Evolutionary conservation across 257 asterid species (phyloP), one percentile per base, ranked within the genome.

Genomic region (Paraleonurus japonicus): DNA sequence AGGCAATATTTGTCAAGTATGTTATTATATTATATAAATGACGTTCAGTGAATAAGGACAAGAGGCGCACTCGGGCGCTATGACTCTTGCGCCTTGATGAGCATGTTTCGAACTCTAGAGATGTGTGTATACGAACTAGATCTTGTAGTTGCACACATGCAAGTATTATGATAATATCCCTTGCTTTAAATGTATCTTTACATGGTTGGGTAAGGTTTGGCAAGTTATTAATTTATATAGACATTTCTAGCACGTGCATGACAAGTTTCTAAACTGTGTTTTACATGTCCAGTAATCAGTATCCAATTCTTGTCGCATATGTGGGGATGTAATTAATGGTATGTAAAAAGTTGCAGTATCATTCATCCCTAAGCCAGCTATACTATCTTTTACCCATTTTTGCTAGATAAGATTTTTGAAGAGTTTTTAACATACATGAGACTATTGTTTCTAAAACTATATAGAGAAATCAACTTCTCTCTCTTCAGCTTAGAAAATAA

Each of bases 81-180:
- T 37, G 43, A 37, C 43, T 37, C 43, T 37, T 37, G 43, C 2
- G 13, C 43, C 43, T 9, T 37, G 15, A 15, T 37, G 45, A 0
- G 39, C 45, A 37, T 37, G 45, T 37, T 28, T 5, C 2, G 41
- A 59, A 26, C 27, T 37, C 61, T 63, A 39, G 9, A 19, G 16
- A 23, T 37, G 22, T 43, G 20, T 27, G 60, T 20, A 7, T 6
- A 15, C 11, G 47, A 43, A 43, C 1, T 50, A n/a, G 33, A 5
- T 41, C 69, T 71, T 60, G 27, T 67, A 19, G 47, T 27, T 30
- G 27, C 53, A 28, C 22, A 12, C 69, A 47, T 71, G 70, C 37
- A 30, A 13, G 33, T 61, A 15, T 61, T n/a, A 19, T 10, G 16
- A 71, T 6, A 28, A 24, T 2, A 39, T 7, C 27, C n/a, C 10